Evolutionary conservation across 1,284 basidiomycete genomes (phyloP).

Genomic region (Schizopora paradoxa): DNA sequence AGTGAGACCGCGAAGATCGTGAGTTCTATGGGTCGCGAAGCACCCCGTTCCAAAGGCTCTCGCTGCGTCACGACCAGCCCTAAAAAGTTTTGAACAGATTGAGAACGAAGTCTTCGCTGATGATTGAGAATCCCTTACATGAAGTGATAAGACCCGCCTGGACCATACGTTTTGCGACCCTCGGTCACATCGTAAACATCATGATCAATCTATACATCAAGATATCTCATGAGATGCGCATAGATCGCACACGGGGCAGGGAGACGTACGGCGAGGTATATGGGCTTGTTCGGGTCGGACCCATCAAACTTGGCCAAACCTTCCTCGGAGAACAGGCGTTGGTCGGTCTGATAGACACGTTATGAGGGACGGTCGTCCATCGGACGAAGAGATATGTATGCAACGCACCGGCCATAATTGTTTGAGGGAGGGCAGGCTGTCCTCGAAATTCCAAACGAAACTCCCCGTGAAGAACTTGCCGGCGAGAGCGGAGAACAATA

Average conservation of each 20-base stretch:
- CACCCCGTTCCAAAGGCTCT: slow-evolving; percentile 91
- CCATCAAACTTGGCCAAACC: slow-evolving; percentile 76
- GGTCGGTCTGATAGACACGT: slow-evolving; percentile 46
- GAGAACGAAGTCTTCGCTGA: slow-evolving; percentile 11
- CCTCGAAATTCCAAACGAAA: slow-evolving; percentile 73
- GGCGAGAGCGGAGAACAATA: slow-evolving; percentile 50
- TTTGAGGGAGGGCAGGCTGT: slow-evolving; percentile 50
- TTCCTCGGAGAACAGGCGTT: slow-evolving; percentile 69
- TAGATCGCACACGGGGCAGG: slow-evolving; percentile 7
- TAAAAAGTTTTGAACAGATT: slow-evolving; percentile 28
- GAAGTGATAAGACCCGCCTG: slow-evolving; percentile 80
- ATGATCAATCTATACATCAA: slow-evolving; percentile 67
- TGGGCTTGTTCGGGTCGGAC: slow-evolving; percentile 55
- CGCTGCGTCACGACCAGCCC: slow-evolving; percentile 84
- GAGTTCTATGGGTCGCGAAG: slow-evolving; percentile 83
- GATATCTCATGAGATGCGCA: background rate
- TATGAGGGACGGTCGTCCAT: slow-evolving; percentile 22
- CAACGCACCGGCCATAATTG: slow-evolving; percentile 56
- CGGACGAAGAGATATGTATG: slow-evolving; percentile 11
- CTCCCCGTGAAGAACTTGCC: slow-evolving; percentile 80
- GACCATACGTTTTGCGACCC: slow-evolving; percentile 79
- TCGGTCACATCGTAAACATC: slow-evolving; percentile 88
- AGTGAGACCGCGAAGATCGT: slow-evolving; percentile 80
- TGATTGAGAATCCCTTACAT: slow-evolving; percentile 49
- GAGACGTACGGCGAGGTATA: slow-evolving; percentile 76